Percentiles rank a stretch among this genome's conserved stretches.
Evolutionary conservation across 768 basidiomycete species (phyloP).

Genomic region (Boletellus sp.): DNA sequence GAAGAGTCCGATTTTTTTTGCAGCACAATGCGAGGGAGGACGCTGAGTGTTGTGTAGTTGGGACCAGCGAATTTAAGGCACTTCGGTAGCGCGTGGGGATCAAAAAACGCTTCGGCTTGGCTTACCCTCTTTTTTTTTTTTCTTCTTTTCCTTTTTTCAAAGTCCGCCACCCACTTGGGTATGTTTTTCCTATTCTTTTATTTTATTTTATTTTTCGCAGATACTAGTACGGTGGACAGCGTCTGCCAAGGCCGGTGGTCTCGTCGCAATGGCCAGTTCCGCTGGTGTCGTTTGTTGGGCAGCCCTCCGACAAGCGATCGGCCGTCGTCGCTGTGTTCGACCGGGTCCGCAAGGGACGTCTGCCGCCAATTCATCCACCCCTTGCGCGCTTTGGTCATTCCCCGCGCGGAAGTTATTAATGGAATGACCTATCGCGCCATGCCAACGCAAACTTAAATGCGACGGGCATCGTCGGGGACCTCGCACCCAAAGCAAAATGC

Average conservation of each 20-base stretch:
- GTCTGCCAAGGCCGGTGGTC: background rate
- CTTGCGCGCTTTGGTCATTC: conserved; percentile 22
- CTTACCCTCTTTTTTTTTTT: conserved; percentile 34
- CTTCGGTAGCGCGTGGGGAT: conserved; percentile 39
- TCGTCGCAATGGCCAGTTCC: too few species aligned
- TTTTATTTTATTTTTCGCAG: conserved; percentile 19
- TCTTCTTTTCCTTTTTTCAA: conserved; percentile 38
- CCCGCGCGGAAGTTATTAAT: conserved; percentile 6
- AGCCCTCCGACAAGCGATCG: conserved; percentile 8
- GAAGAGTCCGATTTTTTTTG: conserved; percentile 32
- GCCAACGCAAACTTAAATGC: conserved; percentile 11
- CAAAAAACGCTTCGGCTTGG: conserved; percentile 31
- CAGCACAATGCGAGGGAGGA: conserved; percentile 31
- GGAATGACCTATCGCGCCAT: conserved; percentile 1
- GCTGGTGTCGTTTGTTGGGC: too few species aligned
- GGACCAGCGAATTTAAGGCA: conserved; percentile 39
- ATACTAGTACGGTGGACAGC: conserved; percentile 21
- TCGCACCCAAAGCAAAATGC: conserved; percentile 5
- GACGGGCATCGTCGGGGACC: conserved; percentile 1
- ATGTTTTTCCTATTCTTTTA: conserved; percentile 17
- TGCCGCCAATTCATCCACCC: conserved; percentile 20
- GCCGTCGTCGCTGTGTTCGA: background rate
- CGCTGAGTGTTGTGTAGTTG: conserved; percentile 28
- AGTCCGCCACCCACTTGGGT: conserved; percentile 24
- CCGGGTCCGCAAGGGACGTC: conserved; percentile 19